Evolutionary conservation across 2,329 filamentous ascomycete genomes (phyloP).

Genomic region (Dactylellina haptotyla): DNA sequence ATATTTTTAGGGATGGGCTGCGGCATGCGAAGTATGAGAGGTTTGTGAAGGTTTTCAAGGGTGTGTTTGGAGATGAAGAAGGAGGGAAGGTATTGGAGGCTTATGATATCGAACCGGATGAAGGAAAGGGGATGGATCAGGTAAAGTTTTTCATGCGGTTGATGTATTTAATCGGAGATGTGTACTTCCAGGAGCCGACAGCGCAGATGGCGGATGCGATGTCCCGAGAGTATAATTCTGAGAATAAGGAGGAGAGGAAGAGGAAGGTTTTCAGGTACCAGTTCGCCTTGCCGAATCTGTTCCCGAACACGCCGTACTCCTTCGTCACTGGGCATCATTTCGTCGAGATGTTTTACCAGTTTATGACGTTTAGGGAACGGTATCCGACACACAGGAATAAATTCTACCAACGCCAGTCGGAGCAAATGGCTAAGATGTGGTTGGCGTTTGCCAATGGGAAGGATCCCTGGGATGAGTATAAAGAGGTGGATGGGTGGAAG

Average conservation of each 20-base stretch:
- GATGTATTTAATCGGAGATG: slow-evolving; percentile 55
- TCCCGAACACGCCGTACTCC: slow-evolving; percentile 58
- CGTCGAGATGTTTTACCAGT: slow-evolving; percentile 56
- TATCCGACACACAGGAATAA: slow-evolving; percentile 54
- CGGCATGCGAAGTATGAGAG: slow-evolving; percentile 10
- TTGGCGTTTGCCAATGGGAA: slow-evolving; percentile 54
- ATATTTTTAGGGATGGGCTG: slow-evolving; percentile 39
- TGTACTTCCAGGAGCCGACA: slow-evolving; percentile 53
- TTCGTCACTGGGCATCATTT: slow-evolving; percentile 56
- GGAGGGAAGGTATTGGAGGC: slow-evolving; percentile 34
- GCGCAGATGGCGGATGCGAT: slow-evolving; percentile 47
- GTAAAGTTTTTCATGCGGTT: slow-evolving; percentile 54
- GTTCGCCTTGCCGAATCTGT: slow-evolving; percentile 60
- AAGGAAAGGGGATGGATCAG: slow-evolving; percentile 30
- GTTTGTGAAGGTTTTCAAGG: slow-evolving; percentile 33
- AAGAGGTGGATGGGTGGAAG: slow-evolving; percentile 24
- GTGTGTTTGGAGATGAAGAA: slow-evolving; percentile 12
- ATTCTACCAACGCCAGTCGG: slow-evolving; percentile 55
- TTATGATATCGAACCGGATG: slow-evolving; percentile 53
- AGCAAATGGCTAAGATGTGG: slow-evolving; percentile 55
- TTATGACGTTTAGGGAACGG: slow-evolving; percentile 55
- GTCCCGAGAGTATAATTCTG: slow-evolving; percentile 17
- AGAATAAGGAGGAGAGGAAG: slow-evolving; percentile 47
- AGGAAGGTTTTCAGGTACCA: slow-evolving; percentile 55
- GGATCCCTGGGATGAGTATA: slow-evolving; percentile 50